Conservation (phyloP, 2,329 filamentous ascomycete genomes). For the Paradendryphiella salina region DNA sequence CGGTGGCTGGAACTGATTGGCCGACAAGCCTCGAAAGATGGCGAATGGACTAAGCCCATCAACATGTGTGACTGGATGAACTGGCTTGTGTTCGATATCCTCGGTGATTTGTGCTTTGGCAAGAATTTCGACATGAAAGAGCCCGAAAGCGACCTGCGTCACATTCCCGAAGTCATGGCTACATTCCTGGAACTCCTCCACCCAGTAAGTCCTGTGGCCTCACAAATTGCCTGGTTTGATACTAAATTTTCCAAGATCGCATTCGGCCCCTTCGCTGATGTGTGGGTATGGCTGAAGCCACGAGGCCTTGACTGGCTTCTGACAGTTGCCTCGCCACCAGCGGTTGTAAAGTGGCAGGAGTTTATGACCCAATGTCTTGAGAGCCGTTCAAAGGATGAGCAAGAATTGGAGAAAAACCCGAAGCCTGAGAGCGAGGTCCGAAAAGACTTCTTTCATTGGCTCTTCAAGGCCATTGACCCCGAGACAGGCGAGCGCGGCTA, state of each 20-base stretch:
- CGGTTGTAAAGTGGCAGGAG: constrained; percentile 19
- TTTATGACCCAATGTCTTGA: constrained; percentile 25
- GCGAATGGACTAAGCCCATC: constrained; percentile 17
- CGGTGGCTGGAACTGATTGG: constrained; percentile 30
- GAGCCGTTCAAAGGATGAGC: constrained; percentile 14
- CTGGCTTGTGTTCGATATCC: constrained; percentile 52
- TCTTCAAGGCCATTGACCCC: constrained; percentile 48
- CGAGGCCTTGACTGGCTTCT: constrained; percentile 27
- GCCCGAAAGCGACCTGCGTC: constrained; percentile 22
- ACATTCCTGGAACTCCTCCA: constrained; percentile 23
- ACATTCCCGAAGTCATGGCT: constrained; percentile 28
- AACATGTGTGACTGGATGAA: constrained; percentile 30
- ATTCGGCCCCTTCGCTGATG: constrained; percentile 7
- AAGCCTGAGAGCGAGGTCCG: constrained; percentile 25
- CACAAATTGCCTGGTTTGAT: background rate
- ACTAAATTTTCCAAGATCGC: constrained; percentile 4
- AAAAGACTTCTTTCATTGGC: constrained; percentile 51
- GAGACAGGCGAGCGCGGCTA: constrained; percentile 44
- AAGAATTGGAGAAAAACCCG: constrained; percentile 18
- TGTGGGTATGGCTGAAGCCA: constrained; percentile 31
- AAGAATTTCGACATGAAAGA: constrained; percentile 44
- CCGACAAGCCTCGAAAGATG: constrained; percentile 8
- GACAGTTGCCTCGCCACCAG: constrained; percentile 16
- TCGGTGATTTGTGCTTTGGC: constrained; percentile 50
- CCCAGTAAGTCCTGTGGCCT: constrained; percentile 13